Percentiles rank a stretch among this genome's conserved stretches.
Evolutionary conservation across 2,329 filamentous ascomycete genomes (phyloP).

Genomic region (Rutstroemia sydowiana): DNA sequence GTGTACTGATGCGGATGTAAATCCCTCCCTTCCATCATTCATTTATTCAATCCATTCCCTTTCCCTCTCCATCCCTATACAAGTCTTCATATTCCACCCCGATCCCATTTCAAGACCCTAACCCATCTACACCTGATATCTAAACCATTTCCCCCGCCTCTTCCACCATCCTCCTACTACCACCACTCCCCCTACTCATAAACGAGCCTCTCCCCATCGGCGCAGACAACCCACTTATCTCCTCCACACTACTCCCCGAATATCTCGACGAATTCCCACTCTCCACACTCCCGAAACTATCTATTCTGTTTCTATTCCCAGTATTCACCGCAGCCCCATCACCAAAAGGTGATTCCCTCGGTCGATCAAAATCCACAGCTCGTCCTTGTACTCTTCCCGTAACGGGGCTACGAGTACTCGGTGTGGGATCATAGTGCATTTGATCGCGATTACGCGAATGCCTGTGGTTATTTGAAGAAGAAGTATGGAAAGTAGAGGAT

Average conservation of each 20-base stretch:
- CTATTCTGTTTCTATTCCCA: too few relatives aligned
- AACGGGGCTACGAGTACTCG: not conserved
- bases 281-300: too few relatives aligned
- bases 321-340: too few relatives aligned
- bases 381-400: not conserved
- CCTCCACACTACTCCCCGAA: not conserved
- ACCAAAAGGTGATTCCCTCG: constrained; percentile 4
- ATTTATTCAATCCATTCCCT: not conserved
- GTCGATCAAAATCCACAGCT: constrained; percentile 1
- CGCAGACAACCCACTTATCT: not conserved
- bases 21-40: not conserved
- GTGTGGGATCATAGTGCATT: constrained; percentile 2
- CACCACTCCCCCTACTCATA: too few relatives aligned
- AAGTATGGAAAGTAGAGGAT: not conserved
- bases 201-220: not conserved
- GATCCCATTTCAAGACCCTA: too few relatives aligned
- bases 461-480: too few relatives aligned
- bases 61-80: not conserved
- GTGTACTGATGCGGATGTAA: too few relatives aligned
- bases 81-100: too few relatives aligned
- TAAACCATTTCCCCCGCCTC: not conserved
- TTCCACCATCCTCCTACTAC: too few relatives aligned
- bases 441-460: not conserved
- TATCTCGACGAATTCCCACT: too few relatives aligned
- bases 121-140: too few relatives aligned